Conservation (phyloP, 2,329 filamentous ascomycete species). For the Aspergillus fumigatus region DNA sequence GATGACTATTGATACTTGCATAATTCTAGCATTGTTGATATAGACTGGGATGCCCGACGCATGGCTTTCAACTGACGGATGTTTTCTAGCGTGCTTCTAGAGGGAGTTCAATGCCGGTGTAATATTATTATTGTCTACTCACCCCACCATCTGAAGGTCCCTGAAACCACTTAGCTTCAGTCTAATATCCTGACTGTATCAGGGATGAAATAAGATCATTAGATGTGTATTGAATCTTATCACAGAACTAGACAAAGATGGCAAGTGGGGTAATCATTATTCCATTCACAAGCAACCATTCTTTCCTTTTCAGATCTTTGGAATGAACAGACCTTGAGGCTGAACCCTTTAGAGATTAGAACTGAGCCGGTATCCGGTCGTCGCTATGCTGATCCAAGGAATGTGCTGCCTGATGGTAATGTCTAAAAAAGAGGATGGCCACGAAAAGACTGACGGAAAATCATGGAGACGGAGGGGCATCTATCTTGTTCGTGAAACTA, state of each 20-base stretch:
- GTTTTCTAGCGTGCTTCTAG: conserved; percentile 21
- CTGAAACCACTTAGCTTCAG: background rate
- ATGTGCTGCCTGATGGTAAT: background rate
- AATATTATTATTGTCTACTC: background rate
- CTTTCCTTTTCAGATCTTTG: background rate
- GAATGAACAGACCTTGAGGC: background rate
- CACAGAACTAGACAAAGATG: background rate
- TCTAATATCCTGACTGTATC: background rate
- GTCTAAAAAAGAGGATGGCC: background rate
- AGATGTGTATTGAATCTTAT: background rate
- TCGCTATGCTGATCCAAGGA: background rate
- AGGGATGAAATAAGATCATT: background rate
- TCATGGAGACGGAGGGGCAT: background rate
- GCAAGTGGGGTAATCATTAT: background rate
- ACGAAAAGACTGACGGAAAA: background rate
- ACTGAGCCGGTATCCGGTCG: background rate
- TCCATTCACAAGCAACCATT: background rate
- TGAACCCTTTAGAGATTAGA: background rate
- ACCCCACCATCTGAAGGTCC: conserved; percentile 2
- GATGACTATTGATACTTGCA: background rate
- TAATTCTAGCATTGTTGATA: background rate
- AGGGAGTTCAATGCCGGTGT: conserved; percentile 13
- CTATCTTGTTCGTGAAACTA: background rate
- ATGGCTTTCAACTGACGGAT: background rate
- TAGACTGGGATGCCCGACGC: background rate